These are phyloP conservation scores for Microcyclosporella mali DNA, from an alignment of 2,329 filamentous ascomycete species.

Conservation along the genomic window DNA sequence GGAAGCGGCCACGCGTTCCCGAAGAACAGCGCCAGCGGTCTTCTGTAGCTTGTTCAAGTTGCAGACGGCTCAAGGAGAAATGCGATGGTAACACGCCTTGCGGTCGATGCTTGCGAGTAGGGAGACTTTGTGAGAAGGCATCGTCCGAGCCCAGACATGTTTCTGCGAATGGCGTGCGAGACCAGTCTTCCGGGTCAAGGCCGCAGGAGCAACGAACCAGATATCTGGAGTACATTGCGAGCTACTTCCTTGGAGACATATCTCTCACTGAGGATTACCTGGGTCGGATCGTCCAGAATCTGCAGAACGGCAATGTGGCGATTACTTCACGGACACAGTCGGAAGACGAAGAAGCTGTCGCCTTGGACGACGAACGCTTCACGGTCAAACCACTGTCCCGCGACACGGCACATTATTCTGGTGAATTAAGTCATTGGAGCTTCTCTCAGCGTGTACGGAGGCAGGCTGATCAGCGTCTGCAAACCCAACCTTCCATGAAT, in stretches of 20 bases:
- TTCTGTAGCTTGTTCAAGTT: conserved; percentile 10
- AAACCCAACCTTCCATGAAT: conserved; percentile 26
- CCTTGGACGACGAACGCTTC: conserved; percentile 18
- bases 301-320: conserved; percentile 6
- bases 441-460: conserved; percentile 40
- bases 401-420: conserved; percentile 34
- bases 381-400: conserved; percentile 10
- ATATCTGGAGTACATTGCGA: conserved; percentile 14
- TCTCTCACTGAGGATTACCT: conserved; percentile 10
- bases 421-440: conserved; percentile 41
- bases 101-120: conserved; percentile 8
- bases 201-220: conserved; percentile 2
- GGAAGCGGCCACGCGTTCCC: conserved; percentile 14
- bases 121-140: conserved; percentile 7
- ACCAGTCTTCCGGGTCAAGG: not conserved
- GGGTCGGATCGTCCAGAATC: conserved; percentile 10
- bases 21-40: conserved; percentile 15
- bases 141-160: conserved; percentile 1
- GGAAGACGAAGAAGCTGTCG: conserved; percentile 33
- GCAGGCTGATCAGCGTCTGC: conserved; percentile 34
- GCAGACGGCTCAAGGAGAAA: conserved; percentile 17
- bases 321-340: conserved; percentile 3
- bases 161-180: not conserved
- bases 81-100: conserved; percentile 16
- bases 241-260: conserved; percentile 11